Evolutionary conservation across 805 yeast genomes (phyloP).

Genomic region (Alloascoidea hylecoeti): DNA sequence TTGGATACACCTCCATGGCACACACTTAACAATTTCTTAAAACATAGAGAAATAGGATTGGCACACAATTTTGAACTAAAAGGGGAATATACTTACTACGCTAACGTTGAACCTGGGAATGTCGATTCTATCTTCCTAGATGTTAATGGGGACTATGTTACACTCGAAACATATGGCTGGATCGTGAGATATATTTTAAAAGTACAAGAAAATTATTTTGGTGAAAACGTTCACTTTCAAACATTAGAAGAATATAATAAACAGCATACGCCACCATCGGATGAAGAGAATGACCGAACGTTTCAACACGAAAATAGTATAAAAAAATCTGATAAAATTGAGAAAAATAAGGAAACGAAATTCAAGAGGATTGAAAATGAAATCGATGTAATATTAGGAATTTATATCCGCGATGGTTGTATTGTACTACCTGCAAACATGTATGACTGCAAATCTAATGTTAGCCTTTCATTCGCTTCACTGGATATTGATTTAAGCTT

Average conservation of each 20-base stretch:
- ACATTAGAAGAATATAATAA: slow-evolving; percentile 73
- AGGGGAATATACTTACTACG: slow-evolving; percentile 54
- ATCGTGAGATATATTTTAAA: slow-evolving; percentile 61
- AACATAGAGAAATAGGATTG: slow-evolving; percentile 48
- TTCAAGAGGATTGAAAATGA: slow-evolving; percentile 34
- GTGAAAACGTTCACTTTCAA: slow-evolving; percentile 68
- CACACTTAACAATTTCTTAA: slow-evolving; percentile 60
- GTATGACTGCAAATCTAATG: slow-evolving; percentile 47
- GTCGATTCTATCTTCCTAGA: slow-evolving; percentile 58
- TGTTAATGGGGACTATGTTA: slow-evolving; percentile 50
- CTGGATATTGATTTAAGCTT: slow-evolving; percentile 74
- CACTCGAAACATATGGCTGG: slow-evolving; percentile 67
- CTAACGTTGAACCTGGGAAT: slow-evolving; percentile 45
- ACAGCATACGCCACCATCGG: slow-evolving; percentile 8
- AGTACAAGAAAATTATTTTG: slow-evolving; percentile 80
- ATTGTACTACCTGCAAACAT: slow-evolving; percentile 60
- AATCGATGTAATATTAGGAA: slow-evolving; percentile 60
- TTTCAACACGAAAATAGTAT: too few species aligned
- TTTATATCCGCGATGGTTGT: slow-evolving; percentile 57
- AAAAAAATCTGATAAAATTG: neutral
- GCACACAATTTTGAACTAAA: slow-evolving; percentile 42
- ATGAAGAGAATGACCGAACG: too few species aligned
- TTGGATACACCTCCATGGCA: slow-evolving; percentile 89
- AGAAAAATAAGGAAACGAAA: neutral
- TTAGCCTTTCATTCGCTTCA: slow-evolving; percentile 47